Evolutionary conservation across 129 eudicot genomes (phyloP).

Genomic region (Escallonia herrerae): DNA sequence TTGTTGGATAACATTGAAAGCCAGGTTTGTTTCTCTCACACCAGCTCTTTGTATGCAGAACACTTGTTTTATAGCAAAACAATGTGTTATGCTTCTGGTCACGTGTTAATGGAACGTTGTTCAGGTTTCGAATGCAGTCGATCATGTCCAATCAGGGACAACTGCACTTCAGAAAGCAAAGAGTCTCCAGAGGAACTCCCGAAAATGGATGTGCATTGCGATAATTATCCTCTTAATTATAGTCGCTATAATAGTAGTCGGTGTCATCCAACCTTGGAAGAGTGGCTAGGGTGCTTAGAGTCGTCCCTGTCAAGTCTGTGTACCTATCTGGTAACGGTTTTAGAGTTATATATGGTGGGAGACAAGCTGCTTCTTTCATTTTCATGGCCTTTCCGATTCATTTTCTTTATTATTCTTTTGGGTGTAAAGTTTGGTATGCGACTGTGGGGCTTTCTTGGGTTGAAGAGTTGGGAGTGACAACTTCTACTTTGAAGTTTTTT

Average conservation of each 20-base stretch:
- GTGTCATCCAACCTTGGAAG: slow-evolving; percentile 71
- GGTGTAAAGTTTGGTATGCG: slow-evolving; percentile 14
- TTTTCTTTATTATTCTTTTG: not conserved
- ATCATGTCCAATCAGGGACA: slow-evolving; percentile 81
- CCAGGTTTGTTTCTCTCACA: slow-evolving; percentile 49
- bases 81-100: not conserved
- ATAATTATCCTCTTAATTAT: slow-evolving; percentile 57
- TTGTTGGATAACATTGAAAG: slow-evolving; percentile 81
- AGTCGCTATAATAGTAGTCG: slow-evolving; percentile 46
- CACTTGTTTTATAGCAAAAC: slow-evolving; percentile 5
- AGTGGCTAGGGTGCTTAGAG: slow-evolving; percentile 54
- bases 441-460: not conserved
- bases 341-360: not conserved
- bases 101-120: slow-evolving; percentile 23
- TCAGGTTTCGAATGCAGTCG: slow-evolving; percentile 78
- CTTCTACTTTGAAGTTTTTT: too few species aligned
- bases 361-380: too few species aligned
- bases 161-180: slow-evolving; percentile 77
- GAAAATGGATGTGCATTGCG: slow-evolving; percentile 89
- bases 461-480: not conserved
- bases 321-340: not conserved
- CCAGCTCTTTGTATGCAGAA: slow-evolving; percentile 7
- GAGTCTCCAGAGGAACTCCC: slow-evolving; percentile 71
- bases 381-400: not conserved
- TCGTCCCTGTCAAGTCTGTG: not conserved